Conservation (phyloP, 2,329 filamentous ascomycete species). For the Hymenoscyphus scutula region DNA sequence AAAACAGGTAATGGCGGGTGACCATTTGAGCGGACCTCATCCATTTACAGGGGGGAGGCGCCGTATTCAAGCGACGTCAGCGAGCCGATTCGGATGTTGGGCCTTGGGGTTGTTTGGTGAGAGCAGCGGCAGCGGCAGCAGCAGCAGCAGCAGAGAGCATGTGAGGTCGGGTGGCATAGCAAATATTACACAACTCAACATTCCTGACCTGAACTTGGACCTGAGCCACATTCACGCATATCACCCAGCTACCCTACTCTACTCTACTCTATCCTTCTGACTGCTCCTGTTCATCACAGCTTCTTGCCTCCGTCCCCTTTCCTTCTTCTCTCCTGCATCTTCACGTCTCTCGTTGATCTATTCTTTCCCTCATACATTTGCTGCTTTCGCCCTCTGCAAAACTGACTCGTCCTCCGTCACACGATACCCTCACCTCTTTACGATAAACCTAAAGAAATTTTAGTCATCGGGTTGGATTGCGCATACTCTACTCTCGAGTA, state of each 20-base stretch:
- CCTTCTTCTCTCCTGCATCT: neutral
- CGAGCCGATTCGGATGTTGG: no score
- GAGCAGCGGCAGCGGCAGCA: neutral
- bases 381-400: no score
- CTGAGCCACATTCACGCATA: neutral
- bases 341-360: slow-evolving; percentile 2
- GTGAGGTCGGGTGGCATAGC: no score
- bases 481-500: no score
- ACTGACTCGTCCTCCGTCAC: slow-evolving; percentile 3
- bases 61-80: neutral
- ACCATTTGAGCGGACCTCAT: neutral
- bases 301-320: neutral
- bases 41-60: neutral
- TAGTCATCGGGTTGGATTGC: neutral
- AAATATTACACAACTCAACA: neutral
- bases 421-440: neutral
- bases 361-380: neutral
- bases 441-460: neutral
- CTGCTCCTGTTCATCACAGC: neutral
- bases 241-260: neutral
- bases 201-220: neutral
- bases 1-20: neutral
- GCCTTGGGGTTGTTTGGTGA: neutral
- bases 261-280: neutral
- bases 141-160: no score